Base-by-base conservation (phyloP, 495 filamentous ascomycete genomes). In the Barbatosphaeria neglecta region DNA sequence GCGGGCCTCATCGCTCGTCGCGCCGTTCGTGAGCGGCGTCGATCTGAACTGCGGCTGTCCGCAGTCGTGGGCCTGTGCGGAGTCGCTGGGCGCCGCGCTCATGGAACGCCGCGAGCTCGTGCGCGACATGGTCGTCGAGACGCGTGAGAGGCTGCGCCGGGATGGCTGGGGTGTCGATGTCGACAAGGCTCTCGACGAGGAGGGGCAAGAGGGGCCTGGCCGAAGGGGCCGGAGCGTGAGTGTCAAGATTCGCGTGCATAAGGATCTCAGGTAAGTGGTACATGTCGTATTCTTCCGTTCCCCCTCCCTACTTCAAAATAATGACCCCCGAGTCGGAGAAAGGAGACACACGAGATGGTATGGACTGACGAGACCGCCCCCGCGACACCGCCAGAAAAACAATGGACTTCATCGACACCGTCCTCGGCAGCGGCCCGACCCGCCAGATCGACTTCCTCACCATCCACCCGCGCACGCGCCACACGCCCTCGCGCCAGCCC, bases 41-140 rank as follows among this genome's bases (percentile, higher is more conserved):
- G 77, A 83, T 52, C 59, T 84, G 13, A 84, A 84, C 58, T 84
- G 81, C 55, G 81, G 81, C 10, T 84, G 81, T 49, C 81, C 81
- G 2, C 81, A 84, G 61, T 74, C 72, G 4, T 84, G 81, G 81
- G 81, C 81, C 0, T 77, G 80, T 48, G 68, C 76, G 37, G 73
- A 77, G 47, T 70, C 68, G 0, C 67, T 84, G 9, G 81, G 81
- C 20, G 80, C 79, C 13, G 74, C 73, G 37, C 61, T 84, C 9
- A 83, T 84, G 79, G 61, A 74, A 40, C 62, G 70, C 40, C 71
- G 75, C 17, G 68, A 74, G 51, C 65, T 77, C 1, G 81, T 84
- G 22, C 68, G 72, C 6, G 71, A 75, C 39, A 78, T 83, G 72
- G 72, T 83, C 5, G 42, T 66, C 7, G 67, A 68, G 27, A 75